Conservation (phyloP, 2,329 filamentous ascomycete species). For the Alternaria rosae region DNA sequence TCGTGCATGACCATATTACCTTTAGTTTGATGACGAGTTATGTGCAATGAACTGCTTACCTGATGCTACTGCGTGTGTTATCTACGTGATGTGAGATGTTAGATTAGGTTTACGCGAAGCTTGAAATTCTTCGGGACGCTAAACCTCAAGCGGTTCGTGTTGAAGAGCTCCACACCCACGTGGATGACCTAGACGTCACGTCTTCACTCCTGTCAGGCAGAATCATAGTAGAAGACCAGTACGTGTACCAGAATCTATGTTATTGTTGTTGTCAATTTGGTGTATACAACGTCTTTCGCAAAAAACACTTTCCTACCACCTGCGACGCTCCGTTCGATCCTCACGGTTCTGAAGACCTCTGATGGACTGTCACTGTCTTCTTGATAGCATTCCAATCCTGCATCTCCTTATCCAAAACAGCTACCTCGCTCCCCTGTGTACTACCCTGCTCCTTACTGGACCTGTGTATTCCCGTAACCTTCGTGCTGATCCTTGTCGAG, state of each 20-base stretch:
- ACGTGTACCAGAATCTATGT: background rate
- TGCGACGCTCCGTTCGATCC: background rate
- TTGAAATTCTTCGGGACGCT: background rate
- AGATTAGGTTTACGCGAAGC: background rate
- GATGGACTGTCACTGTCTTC: background rate
- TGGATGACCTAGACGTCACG: background rate
- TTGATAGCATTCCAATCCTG: background rate
- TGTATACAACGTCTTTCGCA: background rate
- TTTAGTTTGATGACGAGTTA: conserved; percentile 3
- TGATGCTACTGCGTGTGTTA: background rate
- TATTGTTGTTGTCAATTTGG: background rate
- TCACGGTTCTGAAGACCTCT: background rate
- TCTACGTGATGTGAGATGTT: background rate
- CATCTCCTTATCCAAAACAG: background rate
- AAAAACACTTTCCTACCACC: background rate
- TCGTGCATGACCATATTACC: background rate
- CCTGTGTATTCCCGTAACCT: background rate
- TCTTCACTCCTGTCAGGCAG: background rate
- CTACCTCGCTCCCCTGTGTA: background rate
- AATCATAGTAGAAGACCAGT: background rate
- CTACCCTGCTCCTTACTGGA: background rate
- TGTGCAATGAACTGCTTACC: background rate
- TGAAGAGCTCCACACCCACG: background rate
- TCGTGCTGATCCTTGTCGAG: background rate
- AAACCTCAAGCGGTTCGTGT: background rate